Base-by-base conservation (phyloP, 768 basidiomycete genomes). In the Trametes villosa region DNA sequence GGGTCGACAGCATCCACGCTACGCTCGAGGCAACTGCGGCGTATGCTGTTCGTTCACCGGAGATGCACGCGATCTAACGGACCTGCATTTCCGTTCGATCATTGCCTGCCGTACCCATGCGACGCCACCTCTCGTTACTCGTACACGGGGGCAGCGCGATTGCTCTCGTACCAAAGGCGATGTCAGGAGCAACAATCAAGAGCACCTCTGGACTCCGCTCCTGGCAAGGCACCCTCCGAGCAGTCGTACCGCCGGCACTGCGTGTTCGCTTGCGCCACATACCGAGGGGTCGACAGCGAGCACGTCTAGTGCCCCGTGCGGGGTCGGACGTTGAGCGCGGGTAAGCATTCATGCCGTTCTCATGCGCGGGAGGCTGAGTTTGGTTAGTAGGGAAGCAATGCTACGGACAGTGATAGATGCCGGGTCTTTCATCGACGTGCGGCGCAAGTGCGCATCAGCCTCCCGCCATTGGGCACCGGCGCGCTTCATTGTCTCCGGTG, bases 331-430 rank as follows among this genome's bases (percentile, higher is more conserved):
- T 22, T 33, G 22, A 8, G 6, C 27, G 36, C 46, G 36, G 56
- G 38, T 57, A 49, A 50, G 56, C 22, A 15, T 22, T 7, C 26
- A 31, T 12, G 34, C 36, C 18, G 24, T 27, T 18, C 20, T 33
- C 27, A 44, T 33, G 33, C 44, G 44, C 44, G 27, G 15, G 30
- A 57, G 46, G 18, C 48, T 49, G 29, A 17, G 7, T 49, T 12
- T 31, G 56, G 47, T 40, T 57, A 57, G 56, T 47, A 41, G 24
- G 56, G 47, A 57, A 49, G 38, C 3, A 24, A 11, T 27, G 34
- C 34, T 40, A 30, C 55, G 55, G 47, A 24, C 56, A 50, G n/a
- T 57, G 56, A 57, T 49, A 42, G 47, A 57, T 57, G 38, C 38
- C 56, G 56, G n/a, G 47, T 31, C 24, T 17, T n/a, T 38, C 13